These are phyloP conservation scores for Trypanosoma mega DNA, from an alignment of 208 protist genomes.

Conservation along the genomic window DNA sequence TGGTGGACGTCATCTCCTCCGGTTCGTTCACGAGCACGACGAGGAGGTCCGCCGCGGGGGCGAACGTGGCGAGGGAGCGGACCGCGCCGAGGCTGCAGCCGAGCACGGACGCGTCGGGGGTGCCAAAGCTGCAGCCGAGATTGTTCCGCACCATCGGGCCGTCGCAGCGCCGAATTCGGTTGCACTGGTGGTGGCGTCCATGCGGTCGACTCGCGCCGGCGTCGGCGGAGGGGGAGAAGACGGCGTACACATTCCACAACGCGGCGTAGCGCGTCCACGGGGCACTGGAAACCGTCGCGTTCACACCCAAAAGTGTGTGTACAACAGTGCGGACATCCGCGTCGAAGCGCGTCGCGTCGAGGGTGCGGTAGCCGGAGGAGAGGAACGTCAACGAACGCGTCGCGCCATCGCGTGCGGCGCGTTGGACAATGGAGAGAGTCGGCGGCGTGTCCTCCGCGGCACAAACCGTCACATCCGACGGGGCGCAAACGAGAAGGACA, in stretches of 20 bases:
- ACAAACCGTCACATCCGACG: conserved; percentile 1
- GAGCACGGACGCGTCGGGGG: conserved; percentile 39
- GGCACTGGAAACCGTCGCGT: conserved; percentile 33
- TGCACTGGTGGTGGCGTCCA: conserved; percentile 21
- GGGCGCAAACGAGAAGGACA: no score
- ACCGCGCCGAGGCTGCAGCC: conserved; percentile 35
- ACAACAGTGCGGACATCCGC: conserved; percentile 37
- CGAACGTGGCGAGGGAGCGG: conserved; percentile 23
- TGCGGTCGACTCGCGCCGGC: conserved; percentile 19
- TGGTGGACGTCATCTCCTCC: conserved; percentile 24
- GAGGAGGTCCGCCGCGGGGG: conserved; percentile 41
- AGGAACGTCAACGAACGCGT: conserved; percentile 65
- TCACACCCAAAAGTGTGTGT: conserved; percentile 38
- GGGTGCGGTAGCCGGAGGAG: conserved; percentile 42
- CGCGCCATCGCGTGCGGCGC: conserved; percentile 21
- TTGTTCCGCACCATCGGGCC: conserved; percentile 30
- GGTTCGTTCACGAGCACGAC: conserved; percentile 60
- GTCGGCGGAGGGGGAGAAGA: conserved; percentile 45
- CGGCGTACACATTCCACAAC: conserved; percentile 56
- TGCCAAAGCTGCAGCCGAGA: conserved; percentile 38
- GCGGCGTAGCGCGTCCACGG: conserved; percentile 60
- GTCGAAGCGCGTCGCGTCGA: conserved; percentile 33
- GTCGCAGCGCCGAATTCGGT: conserved; percentile 23
- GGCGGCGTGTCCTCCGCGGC: neutral
- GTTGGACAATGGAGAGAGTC: conserved; percentile 23